These are phyloP conservation scores for Blastobotrys proliferans DNA, from an alignment of 1,139 yeast genomes.

Conservation along the genomic window DNA sequence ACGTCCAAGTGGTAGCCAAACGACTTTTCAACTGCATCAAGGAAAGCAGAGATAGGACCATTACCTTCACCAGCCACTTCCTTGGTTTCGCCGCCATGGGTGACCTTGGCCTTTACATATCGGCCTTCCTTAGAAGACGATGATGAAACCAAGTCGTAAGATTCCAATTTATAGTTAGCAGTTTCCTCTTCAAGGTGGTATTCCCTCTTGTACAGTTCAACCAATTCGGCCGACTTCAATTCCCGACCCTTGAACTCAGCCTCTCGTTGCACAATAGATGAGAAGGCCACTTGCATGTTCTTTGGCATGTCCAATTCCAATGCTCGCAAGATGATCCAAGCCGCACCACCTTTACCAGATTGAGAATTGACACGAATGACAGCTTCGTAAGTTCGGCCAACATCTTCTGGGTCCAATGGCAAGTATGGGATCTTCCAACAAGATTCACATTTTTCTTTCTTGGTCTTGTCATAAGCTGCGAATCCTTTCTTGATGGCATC, in stretches of 20 bases:
- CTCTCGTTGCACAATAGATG: constrained; percentile 71
- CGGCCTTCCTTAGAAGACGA: constrained; percentile 42
- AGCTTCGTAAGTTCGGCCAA: constrained; percentile 96
- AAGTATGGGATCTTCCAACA: constrained; percentile 88
- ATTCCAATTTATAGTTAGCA: constrained; percentile 30
- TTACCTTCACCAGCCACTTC: constrained; percentile 73
- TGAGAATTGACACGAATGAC: constrained; percentile 97
- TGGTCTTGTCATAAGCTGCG: constrained; percentile 50
- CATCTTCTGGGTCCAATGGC: constrained; percentile 94
- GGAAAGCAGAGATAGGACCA: constrained; percentile 92
- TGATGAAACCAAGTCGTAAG: constrained; percentile 30
- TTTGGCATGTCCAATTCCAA: constrained; percentile 92
- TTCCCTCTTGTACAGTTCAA: constrained; percentile 64
- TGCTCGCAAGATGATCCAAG: constrained; percentile 88
- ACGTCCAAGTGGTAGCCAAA: constrained; percentile 65
- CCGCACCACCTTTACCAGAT: constrained; percentile 98
- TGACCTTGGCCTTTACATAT: constrained; percentile 47
- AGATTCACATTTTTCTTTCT: constrained; percentile 36
- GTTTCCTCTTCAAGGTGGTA: constrained; percentile 52
- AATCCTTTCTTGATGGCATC: constrained; percentile 98
- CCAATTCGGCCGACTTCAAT: constrained; percentile 70
- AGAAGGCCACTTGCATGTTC: constrained; percentile 84
- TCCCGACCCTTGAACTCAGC: constrained; percentile 88
- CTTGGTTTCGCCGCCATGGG: constrained; percentile 41
- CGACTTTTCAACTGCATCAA: constrained; percentile 64